Conservation (phyloP, 495 filamentous ascomycete species). For the Pyronema domesticum region DNA sequence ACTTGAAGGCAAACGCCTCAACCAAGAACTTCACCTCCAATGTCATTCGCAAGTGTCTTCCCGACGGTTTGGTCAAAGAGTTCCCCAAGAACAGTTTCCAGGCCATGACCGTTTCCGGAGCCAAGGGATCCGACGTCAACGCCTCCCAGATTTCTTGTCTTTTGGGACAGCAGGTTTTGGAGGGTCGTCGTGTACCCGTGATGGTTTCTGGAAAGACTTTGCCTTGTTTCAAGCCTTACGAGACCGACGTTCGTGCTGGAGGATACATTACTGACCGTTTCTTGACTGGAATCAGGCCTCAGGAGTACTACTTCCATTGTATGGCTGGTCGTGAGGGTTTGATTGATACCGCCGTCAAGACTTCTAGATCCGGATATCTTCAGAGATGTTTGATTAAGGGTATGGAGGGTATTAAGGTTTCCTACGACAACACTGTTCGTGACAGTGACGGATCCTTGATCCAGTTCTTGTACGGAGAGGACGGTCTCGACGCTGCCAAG, state of each 20-base stretch:
- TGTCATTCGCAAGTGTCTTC: constrained; percentile 63
- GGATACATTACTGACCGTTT: constrained; percentile 92
- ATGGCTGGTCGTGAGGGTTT: constrained; percentile 98
- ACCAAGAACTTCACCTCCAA: constrained; percentile 55
- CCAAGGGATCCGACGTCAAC: constrained; percentile 84
- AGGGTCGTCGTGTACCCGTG: constrained; percentile 82
- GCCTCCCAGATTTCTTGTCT: constrained; percentile 96
- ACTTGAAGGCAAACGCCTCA: constrained; percentile 62
- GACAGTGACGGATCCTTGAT: constrained; percentile 85
- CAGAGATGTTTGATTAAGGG: constrained; percentile 98
- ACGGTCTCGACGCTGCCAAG: constrained; percentile 85
- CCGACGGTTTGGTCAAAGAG: constrained; percentile 63
- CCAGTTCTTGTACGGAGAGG: constrained; percentile 94
- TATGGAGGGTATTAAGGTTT: constrained; percentile 84
- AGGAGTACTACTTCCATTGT: constrained; percentile 98
- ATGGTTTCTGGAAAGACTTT: constrained; percentile 98
- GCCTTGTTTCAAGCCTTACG: constrained; percentile 83
- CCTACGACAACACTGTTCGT: constrained; percentile 85
- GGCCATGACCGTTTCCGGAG: constrained; percentile 90
- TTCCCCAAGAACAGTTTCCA: constrained; percentile 99
- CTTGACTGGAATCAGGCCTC: constrained; percentile 91
- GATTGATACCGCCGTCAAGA: constrained; percentile 99
- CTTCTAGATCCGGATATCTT: constrained; percentile 85
- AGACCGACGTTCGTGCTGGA: constrained; percentile 74
- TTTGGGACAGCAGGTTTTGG: constrained; percentile 88